phyloP scores from a whole-genome alignment of 2,329 filamentous ascomycete genomes.

The Xylariaceae sp. region DNA sequence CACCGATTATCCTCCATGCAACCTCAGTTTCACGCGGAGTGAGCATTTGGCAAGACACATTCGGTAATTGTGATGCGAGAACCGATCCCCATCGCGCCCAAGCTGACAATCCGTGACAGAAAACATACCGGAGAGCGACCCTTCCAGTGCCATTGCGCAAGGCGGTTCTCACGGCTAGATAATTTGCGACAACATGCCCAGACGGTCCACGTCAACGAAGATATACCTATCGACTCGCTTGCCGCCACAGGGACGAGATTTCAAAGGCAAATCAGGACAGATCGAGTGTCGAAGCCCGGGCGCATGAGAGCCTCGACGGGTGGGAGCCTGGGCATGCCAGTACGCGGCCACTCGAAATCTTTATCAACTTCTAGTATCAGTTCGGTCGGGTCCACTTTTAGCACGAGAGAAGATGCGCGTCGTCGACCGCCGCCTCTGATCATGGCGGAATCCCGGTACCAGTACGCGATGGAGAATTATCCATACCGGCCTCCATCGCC shows the following conservation, averaged over 20 bases:
- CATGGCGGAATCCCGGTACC: conserved; percentile 69
- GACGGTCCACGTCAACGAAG: conserved; percentile 95
- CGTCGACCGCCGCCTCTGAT: conserved; percentile 75
- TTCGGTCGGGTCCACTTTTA: conserved; percentile 64
- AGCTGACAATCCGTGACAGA: conserved; percentile 40
- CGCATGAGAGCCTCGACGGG: conserved; percentile 73
- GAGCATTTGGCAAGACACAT: conserved; percentile 95
- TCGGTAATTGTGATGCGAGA: conserved; percentile 51
- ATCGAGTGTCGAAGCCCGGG: conserved; percentile 69
- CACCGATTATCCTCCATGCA: conserved; percentile 89
- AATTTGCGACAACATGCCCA: conserved; percentile 96
- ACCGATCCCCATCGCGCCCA: conserved; percentile 3
- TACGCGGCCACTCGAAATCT: conserved; percentile 76
- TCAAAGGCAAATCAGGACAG: conserved; percentile 84
- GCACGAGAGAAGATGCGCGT: conserved; percentile 59
- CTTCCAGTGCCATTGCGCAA: conserved; percentile 91
- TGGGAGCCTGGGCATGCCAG: conserved; percentile 64
- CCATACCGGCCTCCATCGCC: conserved; percentile 64
- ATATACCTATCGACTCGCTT: conserved; percentile 88
- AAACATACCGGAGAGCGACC: conserved; percentile 97
- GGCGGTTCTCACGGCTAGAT: conserved; percentile 88
- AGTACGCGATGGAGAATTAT: conserved; percentile 57
- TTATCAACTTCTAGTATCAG: conserved; percentile 80
- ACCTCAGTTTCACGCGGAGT: conserved; percentile 88
- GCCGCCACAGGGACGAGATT: conserved; percentile 89